These are phyloP conservation scores for Akanthomyces muscarius DNA, from an alignment of 2,329 filamentous ascomycete genomes.

Conservation along the genomic window DNA sequence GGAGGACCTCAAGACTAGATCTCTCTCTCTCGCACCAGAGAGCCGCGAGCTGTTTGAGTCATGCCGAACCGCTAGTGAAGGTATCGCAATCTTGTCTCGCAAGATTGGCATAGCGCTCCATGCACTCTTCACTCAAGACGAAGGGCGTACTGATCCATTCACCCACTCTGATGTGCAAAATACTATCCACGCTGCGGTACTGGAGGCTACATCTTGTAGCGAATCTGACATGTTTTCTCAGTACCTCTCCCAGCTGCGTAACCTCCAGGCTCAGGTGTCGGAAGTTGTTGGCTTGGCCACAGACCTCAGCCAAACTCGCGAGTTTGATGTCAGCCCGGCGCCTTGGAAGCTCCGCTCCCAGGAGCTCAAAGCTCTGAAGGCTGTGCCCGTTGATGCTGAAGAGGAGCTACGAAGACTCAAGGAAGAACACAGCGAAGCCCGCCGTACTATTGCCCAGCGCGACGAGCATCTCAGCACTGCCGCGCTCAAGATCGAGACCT, in stretches of 20 bases:
- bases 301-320: slow-evolving; percentile 68
- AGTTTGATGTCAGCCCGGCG: slow-evolving; percentile 70
- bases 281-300: slow-evolving; percentile 67
- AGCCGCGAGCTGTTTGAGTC: slow-evolving; percentile 66
- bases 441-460: slow-evolving; percentile 65
- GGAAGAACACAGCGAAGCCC: slow-evolving; percentile 74
- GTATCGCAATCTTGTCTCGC: slow-evolving; percentile 63
- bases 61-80: slow-evolving; percentile 60
- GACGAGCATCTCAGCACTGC: slow-evolving; percentile 83
- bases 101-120: slow-evolving; percentile 65
- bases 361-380: slow-evolving; percentile 78
- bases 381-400: slow-evolving; percentile 74
- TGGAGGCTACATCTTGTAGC: slow-evolving; percentile 46
- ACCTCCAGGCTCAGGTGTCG: slow-evolving; percentile 58
- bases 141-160: slow-evolving; percentile 64
- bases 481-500: slow-evolving; percentile 87
- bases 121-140: slow-evolving; percentile 60
- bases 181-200: slow-evolving; percentile 53
- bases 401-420: slow-evolving; percentile 78
- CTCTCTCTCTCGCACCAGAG: slow-evolving; percentile 66
- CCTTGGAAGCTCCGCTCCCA: slow-evolving; percentile 83
- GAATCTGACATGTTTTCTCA: slow-evolving; percentile 68
- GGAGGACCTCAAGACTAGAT: slow-evolving; percentile 72
- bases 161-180: slow-evolving; percentile 63
- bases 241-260: slow-evolving; percentile 63